phyloP scores from a whole-genome alignment of 805 yeast genomes.

The Maudiozyma saulgeensis region DNA sequence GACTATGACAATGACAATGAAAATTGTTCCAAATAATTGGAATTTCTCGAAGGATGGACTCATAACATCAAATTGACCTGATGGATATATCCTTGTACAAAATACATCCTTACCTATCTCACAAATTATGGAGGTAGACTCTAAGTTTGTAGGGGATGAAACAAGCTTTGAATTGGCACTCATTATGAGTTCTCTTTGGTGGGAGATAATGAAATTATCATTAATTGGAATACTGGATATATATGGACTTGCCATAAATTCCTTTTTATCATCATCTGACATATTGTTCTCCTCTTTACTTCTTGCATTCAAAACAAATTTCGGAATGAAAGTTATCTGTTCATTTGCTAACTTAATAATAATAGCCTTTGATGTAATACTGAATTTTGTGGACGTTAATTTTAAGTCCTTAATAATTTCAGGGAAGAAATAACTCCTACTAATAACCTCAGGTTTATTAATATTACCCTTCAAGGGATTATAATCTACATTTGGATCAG shows the following conservation, averaged over 20 bases:
- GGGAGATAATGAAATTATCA: conserved; percentile 43
- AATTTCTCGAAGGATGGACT: conserved; percentile 56
- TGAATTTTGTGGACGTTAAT: conserved; percentile 50
- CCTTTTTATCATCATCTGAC: conserved; percentile 43
- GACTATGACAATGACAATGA: conserved; percentile 38
- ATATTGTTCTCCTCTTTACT: conserved; percentile 49
- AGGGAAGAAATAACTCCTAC: conserved; percentile 56
- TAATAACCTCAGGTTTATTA: conserved; percentile 39
- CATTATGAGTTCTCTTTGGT: conserved; percentile 35
- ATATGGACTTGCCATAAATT: conserved; percentile 53
- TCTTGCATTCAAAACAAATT: conserved; percentile 55
- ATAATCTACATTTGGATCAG: conserved; percentile 10
- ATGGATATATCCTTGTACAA: conserved; percentile 71
- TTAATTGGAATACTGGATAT: conserved; percentile 49
- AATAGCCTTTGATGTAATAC: conserved; percentile 60
- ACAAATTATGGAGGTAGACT: conserved; percentile 71
- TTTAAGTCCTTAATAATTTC: conserved; percentile 43
- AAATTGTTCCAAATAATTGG: conserved; percentile 53
- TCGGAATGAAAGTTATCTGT: conserved; percentile 62
- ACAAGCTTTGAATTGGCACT: conserved; percentile 28
- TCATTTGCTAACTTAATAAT: conserved; percentile 51
- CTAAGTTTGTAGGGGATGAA: conserved; percentile 57
- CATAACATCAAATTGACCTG: conserved; percentile 73
- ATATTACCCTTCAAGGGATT: conserved; percentile 11
- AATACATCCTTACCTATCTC: conserved; percentile 61